A percentile compares a stretch with the other conserved stretches of the same genome.
Conservation (phyloP, 176 grass and related monocot genomes). For the Ananas comosus region DNA sequence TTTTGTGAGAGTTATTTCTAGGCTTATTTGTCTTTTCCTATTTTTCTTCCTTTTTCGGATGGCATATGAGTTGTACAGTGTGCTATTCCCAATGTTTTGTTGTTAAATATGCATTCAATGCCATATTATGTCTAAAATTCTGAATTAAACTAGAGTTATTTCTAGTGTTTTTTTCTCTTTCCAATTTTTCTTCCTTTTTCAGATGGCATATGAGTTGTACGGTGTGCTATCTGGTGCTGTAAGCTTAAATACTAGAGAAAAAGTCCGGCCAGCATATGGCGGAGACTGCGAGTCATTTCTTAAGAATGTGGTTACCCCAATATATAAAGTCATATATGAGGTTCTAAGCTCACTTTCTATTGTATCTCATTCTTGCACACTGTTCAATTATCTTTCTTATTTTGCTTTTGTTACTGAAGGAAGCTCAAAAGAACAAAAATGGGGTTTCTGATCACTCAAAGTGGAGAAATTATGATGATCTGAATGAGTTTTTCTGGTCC, state of each 20-base stretch:
- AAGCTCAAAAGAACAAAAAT: slow-evolving; percentile 77
- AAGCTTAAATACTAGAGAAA: slow-evolving; percentile 81
- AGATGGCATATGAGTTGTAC: slow-evolving; percentile 98
- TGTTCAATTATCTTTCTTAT: slow-evolving; percentile 19
- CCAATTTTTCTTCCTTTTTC: slow-evolving; percentile 32
- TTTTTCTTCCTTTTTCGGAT: slow-evolving; percentile 59
- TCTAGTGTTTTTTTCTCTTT: background rate
- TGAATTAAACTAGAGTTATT: background rate
- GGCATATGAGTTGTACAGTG: slow-evolving; percentile 93
- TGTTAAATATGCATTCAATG: no score
- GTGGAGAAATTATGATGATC: slow-evolving; percentile 98
- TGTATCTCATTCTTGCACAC: slow-evolving; percentile 20
- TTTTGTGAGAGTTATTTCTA: background rate
- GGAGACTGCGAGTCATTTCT: slow-evolving; percentile 77
- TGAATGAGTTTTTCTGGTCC: slow-evolving; percentile 98
- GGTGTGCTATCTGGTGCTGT: slow-evolving; percentile 84
- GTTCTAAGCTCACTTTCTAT: slow-evolving; percentile 13
- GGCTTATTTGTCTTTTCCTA: background rate
- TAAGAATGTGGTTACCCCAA: slow-evolving; percentile 63
- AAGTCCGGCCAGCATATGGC: slow-evolving; percentile 71
- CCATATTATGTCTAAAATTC: background rate
- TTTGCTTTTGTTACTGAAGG: slow-evolving; percentile 48
- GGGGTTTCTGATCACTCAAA: slow-evolving; percentile 79
- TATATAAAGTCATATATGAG: slow-evolving; percentile 64
- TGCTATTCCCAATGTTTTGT: slow-evolving; percentile 22